Percentiles rank a stretch among this genome's conserved stretches.
These are phyloP conservation scores for Asterophora lycoperdoides DNA, from an alignment of 768 basidiomycete species.

Conservation along the genomic window DNA sequence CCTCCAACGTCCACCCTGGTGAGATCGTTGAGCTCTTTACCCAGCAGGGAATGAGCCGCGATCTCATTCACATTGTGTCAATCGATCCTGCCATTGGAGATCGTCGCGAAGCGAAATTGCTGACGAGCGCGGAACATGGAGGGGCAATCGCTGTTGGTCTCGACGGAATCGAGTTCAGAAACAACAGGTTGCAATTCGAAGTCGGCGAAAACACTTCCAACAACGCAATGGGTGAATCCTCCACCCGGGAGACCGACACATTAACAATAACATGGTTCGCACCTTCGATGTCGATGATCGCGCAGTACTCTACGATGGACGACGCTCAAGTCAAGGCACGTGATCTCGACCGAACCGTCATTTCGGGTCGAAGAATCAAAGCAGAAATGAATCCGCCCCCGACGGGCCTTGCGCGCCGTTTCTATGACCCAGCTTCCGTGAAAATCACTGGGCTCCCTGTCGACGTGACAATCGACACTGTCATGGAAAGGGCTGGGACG, in stretches of 20 bases:
- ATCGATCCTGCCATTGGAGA: slow-evolving; percentile 24
- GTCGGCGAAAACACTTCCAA: slow-evolving; percentile 34
- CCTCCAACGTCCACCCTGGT: slow-evolving; percentile 30
- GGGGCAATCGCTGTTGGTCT: slow-evolving; percentile 38
- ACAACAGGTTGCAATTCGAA: slow-evolving; percentile 39
- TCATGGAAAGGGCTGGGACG: slow-evolving; percentile 30
- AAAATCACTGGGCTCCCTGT: slow-evolving; percentile 41
- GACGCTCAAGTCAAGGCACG: slow-evolving; percentile 31
- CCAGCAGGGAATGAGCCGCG: slow-evolving; percentile 36
- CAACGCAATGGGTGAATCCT: slow-evolving; percentile 38
- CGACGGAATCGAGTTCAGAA: slow-evolving; percentile 46
- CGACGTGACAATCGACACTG: slow-evolving; percentile 18
- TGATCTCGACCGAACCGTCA: slow-evolving; percentile 31
- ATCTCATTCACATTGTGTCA: slow-evolving; percentile 30
- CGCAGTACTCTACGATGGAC: slow-evolving; percentile 32
- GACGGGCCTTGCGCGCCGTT: slow-evolving; percentile 21
- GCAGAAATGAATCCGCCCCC: slow-evolving; percentile 42
- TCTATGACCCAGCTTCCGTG: slow-evolving; percentile 31
- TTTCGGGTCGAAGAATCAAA: slow-evolving; percentile 41
- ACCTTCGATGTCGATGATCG: slow-evolving; percentile 45
- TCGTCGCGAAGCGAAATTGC: slow-evolving; percentile 37
- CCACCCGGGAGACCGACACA: slow-evolving; percentile 29
- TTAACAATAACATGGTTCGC: slow-evolving; percentile 49
- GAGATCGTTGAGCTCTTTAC: slow-evolving; percentile 42
- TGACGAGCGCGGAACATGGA: slow-evolving; percentile 39